Evolutionary conservation across 257 asterid genomes (phyloP).

Genomic region (Cynanchum wilfordii): DNA sequence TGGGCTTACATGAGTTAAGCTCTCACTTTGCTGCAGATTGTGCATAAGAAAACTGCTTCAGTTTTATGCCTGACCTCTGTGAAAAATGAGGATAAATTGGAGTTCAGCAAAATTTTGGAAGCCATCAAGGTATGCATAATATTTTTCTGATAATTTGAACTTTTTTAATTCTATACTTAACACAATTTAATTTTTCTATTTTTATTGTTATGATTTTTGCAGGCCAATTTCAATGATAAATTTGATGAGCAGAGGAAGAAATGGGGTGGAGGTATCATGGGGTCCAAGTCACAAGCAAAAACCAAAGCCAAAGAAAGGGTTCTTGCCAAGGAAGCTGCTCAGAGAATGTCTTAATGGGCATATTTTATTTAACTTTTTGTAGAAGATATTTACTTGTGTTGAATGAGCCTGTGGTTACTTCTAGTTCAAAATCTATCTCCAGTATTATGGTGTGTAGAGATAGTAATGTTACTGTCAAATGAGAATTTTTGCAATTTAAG

Average conservation of each 20-base stretch:
- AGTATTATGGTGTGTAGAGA: neutral
- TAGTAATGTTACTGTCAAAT: too few relatives aligned
- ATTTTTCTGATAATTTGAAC: neutral
- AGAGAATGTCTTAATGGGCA: conserved; percentile 10
- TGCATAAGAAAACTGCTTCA: conserved; percentile 24
- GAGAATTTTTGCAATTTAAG: too few relatives aligned
- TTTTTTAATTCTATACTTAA: too few relatives aligned
- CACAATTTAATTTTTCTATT: neutral
- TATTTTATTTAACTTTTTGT: neutral
- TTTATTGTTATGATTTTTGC: neutral
- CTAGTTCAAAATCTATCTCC: neutral
- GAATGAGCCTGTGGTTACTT: too few relatives aligned
- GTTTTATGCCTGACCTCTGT: conserved; percentile 21
- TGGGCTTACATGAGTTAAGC: neutral
- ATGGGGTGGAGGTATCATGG: conserved; percentile 52
- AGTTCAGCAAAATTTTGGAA: conserved; percentile 23
- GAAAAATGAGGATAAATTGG: conserved; percentile 24
- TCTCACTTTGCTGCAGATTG: conserved; percentile 9
- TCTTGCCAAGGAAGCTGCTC: conserved; percentile 27
- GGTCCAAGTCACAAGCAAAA: conserved; percentile 43
- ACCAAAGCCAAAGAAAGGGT: conserved; percentile 43
- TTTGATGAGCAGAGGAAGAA: conserved; percentile 36
- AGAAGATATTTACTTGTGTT: neutral
- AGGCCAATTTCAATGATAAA: conserved; percentile 50
- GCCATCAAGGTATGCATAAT: conserved; percentile 19